Evolutionary conservation across 805 yeast genomes (phyloP), one percentile per base, ranked within the genome.

Genomic region (Yamadazyma paraphyllophila): DNA sequence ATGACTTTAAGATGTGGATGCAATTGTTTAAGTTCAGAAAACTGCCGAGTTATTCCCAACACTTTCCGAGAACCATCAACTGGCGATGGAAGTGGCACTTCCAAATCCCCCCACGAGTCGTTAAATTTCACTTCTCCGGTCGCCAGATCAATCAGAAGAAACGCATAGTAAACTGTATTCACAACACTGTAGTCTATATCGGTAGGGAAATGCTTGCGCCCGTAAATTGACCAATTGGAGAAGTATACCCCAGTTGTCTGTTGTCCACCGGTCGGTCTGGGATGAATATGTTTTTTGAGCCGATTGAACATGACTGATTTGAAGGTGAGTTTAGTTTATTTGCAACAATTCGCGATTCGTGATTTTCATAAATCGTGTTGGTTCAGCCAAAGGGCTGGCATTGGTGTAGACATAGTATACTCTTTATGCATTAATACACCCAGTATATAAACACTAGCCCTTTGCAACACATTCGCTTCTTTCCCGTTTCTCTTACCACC

Each of bases 131-230:
- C 70, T 2, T 58, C 63, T 0, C 95, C 91, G 0, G 83, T 65
- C 0, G 58, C 56, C 0, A 71, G 55, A 51, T 83, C 78, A 4
- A 90, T 74, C 29, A 76, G 67, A 41, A 87, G 71, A 62, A 92
- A 92, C 0, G 97, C 86, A 62, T 86, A 94, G 56, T 83, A 82
- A 1, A 94, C 61, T 51, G 88, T 86, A 14, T 96, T 80, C 0
- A 86, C 59, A 9, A 61, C 54, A 0, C 72, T 60, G 1, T 76
- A 61, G 2, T 91, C 88, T 5, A 91, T 76, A 45, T 85, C 82
- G 65, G 63, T 1, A 86, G 94, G 43, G 63, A 67, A 63, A 77
- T 88, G 50, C 66, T 65, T 48, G 13, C 66, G 50, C 25, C 54
- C 55, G 44, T 71, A 71, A 2, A 70, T 70, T 1, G 72, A 65